Evolutionary conservation across 139 green algal species (phyloP).

Genomic region (Chlamydomonas eustigma): DNA sequence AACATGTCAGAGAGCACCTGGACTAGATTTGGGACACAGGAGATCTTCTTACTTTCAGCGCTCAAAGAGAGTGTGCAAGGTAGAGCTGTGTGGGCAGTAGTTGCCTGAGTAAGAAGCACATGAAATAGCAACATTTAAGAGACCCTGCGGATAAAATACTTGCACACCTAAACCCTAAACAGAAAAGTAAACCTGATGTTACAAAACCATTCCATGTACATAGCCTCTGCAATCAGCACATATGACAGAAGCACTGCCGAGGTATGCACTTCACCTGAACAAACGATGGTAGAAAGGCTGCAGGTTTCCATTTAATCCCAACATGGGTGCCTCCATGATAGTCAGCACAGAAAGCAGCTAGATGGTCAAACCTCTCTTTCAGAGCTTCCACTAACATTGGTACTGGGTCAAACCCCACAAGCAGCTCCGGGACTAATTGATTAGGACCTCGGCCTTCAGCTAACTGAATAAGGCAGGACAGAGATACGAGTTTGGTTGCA

Average conservation of each 20-base stretch:
- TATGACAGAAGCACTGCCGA: background rate
- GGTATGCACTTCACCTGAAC: background rate
- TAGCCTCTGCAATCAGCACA: background rate
- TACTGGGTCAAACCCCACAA: slow-evolving; percentile 75
- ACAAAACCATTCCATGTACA: slow-evolving; percentile 1
- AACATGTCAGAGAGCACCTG: background rate
- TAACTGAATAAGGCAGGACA: background rate
- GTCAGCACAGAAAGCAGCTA: slow-evolving; percentile 61
- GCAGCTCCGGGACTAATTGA: slow-evolving; percentile 58
- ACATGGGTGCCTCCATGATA: slow-evolving; percentile 39
- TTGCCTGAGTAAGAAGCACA: background rate
- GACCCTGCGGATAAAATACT: background rate
- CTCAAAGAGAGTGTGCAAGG: background rate
- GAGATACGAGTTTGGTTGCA: too few species aligned
- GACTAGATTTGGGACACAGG: slow-evolving; percentile 16
- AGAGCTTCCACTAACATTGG: slow-evolving; percentile 36
- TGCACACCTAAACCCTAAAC: background rate
- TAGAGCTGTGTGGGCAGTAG: background rate
- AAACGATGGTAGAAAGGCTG: slow-evolving; percentile 31
- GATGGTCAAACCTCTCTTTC: slow-evolving; percentile 38
- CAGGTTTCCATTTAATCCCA: slow-evolving; percentile 56
- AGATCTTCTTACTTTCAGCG: too few species aligned
- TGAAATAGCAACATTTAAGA: background rate
- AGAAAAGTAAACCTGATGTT: background rate
- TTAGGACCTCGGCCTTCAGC: slow-evolving; percentile 27